Evolutionary conservation across 2,329 filamentous ascomycete genomes (phyloP).

Genomic region (Tolypocladium paradoxum): DNA sequence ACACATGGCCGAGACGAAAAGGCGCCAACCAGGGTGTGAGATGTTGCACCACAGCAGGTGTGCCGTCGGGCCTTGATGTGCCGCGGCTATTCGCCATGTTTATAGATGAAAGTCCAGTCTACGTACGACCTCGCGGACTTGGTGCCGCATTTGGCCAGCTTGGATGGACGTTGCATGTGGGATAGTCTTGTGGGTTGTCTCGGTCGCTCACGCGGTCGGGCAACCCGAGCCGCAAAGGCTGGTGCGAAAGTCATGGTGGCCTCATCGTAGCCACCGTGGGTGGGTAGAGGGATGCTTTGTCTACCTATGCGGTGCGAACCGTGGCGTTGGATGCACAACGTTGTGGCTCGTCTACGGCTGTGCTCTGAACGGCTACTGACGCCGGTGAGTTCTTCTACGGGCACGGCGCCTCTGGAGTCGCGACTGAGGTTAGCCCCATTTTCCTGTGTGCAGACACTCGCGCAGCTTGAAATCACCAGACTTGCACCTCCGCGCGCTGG

Average conservation of each 20-base stretch:
- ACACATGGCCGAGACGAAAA: neutral
- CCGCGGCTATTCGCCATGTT: neutral
- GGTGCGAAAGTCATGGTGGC: neutral
- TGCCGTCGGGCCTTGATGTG: neutral
- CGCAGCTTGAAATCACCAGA: too few species aligned
- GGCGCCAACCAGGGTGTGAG: neutral
- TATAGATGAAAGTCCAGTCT: neutral
- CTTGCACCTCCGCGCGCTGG: too few species aligned
- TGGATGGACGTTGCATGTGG: neutral
- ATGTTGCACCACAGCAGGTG: neutral
- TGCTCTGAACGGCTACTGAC: neutral
- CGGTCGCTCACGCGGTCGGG: too few species aligned
- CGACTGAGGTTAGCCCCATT: too few species aligned
- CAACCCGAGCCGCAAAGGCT: too few species aligned
- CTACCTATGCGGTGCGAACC: neutral
- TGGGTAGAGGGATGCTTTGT: neutral
- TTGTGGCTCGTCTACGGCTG: neutral
- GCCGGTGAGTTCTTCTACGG: neutral
- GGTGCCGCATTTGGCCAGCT: neutral
- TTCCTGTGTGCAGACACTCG: too few species aligned
- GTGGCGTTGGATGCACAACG: neutral
- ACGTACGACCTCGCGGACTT: neutral
- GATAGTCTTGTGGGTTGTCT: neutral
- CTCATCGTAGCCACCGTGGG: neutral
- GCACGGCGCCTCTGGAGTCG: too few species aligned